Percentiles rank a stretch among this genome's conserved stretches.
Evolutionary conservation across 2,329 filamentous ascomycete species (phyloP).

Genomic region (Colletotrichum sojae): DNA sequence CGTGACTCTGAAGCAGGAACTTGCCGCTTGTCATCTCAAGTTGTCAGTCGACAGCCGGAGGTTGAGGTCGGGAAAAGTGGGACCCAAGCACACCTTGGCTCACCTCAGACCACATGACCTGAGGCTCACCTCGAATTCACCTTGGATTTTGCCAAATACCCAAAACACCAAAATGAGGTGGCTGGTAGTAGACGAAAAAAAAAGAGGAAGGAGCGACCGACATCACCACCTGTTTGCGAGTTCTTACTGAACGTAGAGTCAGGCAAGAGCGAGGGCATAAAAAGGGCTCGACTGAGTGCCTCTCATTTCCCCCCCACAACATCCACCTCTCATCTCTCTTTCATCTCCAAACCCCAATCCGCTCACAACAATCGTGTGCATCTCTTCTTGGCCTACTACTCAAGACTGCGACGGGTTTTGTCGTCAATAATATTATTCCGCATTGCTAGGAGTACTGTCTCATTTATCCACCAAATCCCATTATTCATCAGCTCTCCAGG

Average conservation of each 20-base stretch:
- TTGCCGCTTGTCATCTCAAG: constrained; percentile 29
- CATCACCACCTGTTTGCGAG: too few species aligned
- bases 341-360: too few species aligned
- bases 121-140: neutral
- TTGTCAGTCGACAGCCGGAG: neutral
- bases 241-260: too few species aligned
- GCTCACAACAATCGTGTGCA: neutral
- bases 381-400: neutral
- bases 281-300: too few species aligned
- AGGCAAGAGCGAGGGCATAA: too few species aligned
- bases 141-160: too few species aligned
- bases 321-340: too few species aligned
- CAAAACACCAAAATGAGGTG: too few species aligned
- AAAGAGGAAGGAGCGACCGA: too few species aligned
- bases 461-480: neutral
- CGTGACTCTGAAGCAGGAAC: constrained; percentile 11
- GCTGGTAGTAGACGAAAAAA: too few species aligned
- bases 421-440: neutral
- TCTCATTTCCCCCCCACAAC: too few species aligned
- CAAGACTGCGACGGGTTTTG: neutral
- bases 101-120: neutral
- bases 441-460: neutral
- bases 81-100: neutral
- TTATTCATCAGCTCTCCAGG: neutral
- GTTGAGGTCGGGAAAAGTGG: constrained; percentile 13